These are phyloP conservation scores for Scheffersomyces parashehatae DNA, from an alignment of 1,139 yeast species.

Conservation along the genomic window DNA sequence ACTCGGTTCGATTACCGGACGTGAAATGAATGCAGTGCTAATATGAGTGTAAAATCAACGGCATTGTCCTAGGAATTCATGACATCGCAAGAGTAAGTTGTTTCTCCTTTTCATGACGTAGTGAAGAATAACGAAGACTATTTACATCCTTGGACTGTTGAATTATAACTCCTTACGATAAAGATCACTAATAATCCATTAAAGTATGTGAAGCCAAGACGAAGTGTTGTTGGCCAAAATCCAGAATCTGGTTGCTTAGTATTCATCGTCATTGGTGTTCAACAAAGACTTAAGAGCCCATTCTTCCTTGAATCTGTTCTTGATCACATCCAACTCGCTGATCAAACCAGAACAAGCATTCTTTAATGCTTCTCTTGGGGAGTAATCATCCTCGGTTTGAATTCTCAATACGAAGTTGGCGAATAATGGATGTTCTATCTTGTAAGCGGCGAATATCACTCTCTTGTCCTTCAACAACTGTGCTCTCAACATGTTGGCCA, in stretches of 20 bases:
- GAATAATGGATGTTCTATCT: slow-evolving; percentile 95
- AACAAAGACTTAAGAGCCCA: slow-evolving; percentile 86
- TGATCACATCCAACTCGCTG: slow-evolving; percentile 71
- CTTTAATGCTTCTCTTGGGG: slow-evolving; percentile 86
- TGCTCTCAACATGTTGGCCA: slow-evolving; percentile 85
- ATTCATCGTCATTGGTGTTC: slow-evolving; percentile 54
- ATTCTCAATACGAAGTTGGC: slow-evolving; percentile 92
- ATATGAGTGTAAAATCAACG: no score
- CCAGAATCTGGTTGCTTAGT: slow-evolving; percentile 1
- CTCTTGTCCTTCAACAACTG: slow-evolving; percentile 83
- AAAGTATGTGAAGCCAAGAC: no score
- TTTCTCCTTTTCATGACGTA: no score
- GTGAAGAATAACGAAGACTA: no score
- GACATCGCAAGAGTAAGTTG: no score
- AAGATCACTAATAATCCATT: no score
- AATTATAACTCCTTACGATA: no score
- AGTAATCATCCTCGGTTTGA: slow-evolving; percentile 93
- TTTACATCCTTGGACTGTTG: no score
- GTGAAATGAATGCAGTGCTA: no score
- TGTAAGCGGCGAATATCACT: slow-evolving; percentile 94
- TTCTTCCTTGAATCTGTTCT: slow-evolving; percentile 81
- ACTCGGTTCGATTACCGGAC: no score
- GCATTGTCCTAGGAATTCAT: no score
- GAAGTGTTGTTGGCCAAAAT: no score
- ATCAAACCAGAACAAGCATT: slow-evolving; percentile 87